These are phyloP conservation scores for Nicotiana tabacum DNA, from an alignment of 257 asterid genomes.

Conservation along the genomic window DNA sequence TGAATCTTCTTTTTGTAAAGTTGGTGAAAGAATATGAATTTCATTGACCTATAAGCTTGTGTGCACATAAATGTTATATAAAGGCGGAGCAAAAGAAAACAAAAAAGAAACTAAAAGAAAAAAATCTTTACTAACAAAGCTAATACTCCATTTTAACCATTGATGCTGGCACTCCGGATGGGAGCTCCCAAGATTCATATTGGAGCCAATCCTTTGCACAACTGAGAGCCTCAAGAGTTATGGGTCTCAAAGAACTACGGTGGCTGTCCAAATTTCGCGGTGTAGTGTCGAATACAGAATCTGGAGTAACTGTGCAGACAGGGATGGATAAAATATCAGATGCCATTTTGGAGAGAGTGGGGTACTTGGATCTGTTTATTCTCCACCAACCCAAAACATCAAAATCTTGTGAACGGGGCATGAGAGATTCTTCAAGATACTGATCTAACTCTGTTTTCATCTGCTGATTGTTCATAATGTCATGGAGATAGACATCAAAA, in stretches of 20 bases:
- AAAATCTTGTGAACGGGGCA: constrained; percentile 65
- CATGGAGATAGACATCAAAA: constrained; percentile 49
- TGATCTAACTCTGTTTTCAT: constrained; percentile 54
- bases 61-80: constrained; percentile 12
- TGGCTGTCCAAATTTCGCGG: constrained; percentile 38
- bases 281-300: constrained; percentile 48
- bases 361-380: constrained; percentile 42
- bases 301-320: constrained; percentile 43
- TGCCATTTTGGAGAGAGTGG: constrained; percentile 68
- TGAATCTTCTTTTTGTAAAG: background rate
- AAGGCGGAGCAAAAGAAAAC: background rate
- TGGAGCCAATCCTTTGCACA: constrained; percentile 85
- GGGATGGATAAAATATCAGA: constrained; percentile 72
- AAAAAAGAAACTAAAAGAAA: background rate
- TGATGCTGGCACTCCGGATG: constrained; percentile 14
- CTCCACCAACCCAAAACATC: constrained; percentile 95
- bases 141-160: constrained; percentile 27
- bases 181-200: constrained; percentile 21
- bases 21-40: constrained; percentile 10
- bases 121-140: constrained; percentile 5
- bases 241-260: constrained; percentile 43
- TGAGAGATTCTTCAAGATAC: constrained; percentile 48
- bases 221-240: constrained; percentile 51
- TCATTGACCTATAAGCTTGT: constrained; percentile 14
- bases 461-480: constrained; percentile 33